Base-by-base conservation (phyloP, 176 grass and related monocot species). In the Cenchrus fungigraminus region DNA sequence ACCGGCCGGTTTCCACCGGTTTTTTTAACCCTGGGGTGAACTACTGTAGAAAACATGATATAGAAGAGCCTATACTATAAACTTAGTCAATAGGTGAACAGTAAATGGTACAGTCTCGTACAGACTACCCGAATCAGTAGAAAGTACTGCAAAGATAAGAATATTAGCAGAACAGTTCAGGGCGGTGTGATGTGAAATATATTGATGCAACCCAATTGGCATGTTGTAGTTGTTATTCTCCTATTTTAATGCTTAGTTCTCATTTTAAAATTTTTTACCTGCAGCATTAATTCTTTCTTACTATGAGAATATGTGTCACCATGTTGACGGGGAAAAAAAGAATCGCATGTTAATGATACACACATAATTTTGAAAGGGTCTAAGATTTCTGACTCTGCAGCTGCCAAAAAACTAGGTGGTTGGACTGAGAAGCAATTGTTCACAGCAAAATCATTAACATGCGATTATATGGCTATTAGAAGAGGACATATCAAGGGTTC, bases 401-500 rank as follows among this genome's bases (percentile, higher is more conserved):
- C 22, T 70, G 37, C 9, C 12, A 25, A 76, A 76, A 2, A 76
- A 53, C 12, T 46, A 7, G 7, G 2, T 28, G 53, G 16, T 8
- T 51, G 63, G 25, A 29, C 6, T 54, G 68, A 34, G 31, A 79
- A 66, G 4, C 7, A 79, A 16, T 19, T 80, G 44, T 55, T 60
- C 20, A 73, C 71, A 60, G 25, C 58, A 79, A 25, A 25, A 25
- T 25, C 25, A 25, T 25, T 25, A 25, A 25, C 25, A 25, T 25
- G 25, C 25, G 12, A 79, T 57, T 19, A 16, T 53, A 76, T 75
- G 4, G n/a, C 68, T 51, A 60, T 37, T 55, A 68, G 49, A 73
- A 82, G 19, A 82, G 19, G 79, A 0, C 2, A 74, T 25, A 46
- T 57, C 16, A 73, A 83, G 76, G 25, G 31, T 89, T 66, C n/a